Evolutionary conservation across 371 early-diverging fungal genomes (phyloP), one percentile per base, ranked within the genome.

Genomic region (Saksenaea oblongispora): DNA sequence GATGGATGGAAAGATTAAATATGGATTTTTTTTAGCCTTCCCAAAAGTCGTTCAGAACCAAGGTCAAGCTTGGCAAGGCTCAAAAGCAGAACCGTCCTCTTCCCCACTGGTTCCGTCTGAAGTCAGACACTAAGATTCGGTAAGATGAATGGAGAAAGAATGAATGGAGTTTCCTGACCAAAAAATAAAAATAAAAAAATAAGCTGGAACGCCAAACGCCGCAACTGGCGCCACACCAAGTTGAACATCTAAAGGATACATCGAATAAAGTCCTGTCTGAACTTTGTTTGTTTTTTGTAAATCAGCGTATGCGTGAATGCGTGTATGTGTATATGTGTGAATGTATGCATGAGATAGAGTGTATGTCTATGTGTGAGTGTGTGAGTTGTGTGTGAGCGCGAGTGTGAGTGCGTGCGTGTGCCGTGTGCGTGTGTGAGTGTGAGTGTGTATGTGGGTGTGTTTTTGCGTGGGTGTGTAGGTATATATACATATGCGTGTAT

Each of bases 151-250:
- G 10, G n/a, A 2, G 11, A 39, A 39, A 14, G 14, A 41, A n/a
- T 41, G 18, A 4, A 41, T 14, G 5, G 5, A 17, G 13, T 17
- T 41, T 41, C 3, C 42, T 14, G 42, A 41, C 31, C 31, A 41
- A 1, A 41, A 17, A 10, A 41, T 22, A 26, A 22, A 14, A 5
- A 39, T 8, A 47, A 47, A 47, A 22, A 18, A 47, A 3, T 22
- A 66, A 84, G 93, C 69, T 97, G 95, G 91, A 96, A 95, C 89
- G 88, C 93, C 75, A 98, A 97, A 93, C 91, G 97, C 66, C 92
- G 97, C 71, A 89, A 96, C 94, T 97, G 98, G 98, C 89, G 96
- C 83, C 92, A 94, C 76, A 96, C 95, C 82, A 96, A 97, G 94
- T 84, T 95, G 74, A 89, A 91, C 84, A 72, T 95, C 71, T 94